These are phyloP conservation scores for Ensete ventricosum DNA, from an alignment of 176 grass and related monocot genomes.

Conservation along the genomic window DNA sequence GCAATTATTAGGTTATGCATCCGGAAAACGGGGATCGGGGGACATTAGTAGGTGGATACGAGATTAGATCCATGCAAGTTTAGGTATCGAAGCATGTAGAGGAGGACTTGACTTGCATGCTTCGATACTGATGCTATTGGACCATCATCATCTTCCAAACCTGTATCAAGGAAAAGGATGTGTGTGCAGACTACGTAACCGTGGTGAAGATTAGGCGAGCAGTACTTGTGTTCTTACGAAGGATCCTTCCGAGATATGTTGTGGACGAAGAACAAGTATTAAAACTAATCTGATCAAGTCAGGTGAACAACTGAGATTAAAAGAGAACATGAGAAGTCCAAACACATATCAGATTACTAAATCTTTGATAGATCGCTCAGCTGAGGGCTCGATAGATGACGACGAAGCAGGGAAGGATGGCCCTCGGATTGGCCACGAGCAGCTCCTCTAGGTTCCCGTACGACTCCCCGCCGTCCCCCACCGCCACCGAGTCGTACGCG, in stretches of 20 bases:
- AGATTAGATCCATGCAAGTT: too few relatives aligned
- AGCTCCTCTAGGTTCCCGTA: constrained; percentile 80
- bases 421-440: constrained; percentile 81
- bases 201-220: too few relatives aligned
- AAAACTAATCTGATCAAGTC: too few relatives aligned
- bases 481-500: constrained; percentile 67
- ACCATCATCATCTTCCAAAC: background rate
- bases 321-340: too few relatives aligned
- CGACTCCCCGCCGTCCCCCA: constrained; percentile 28
- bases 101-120: too few relatives aligned
- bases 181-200: background rate
- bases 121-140: too few relatives aligned
- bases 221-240: too few relatives aligned
- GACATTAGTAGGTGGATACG: background rate
- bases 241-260: too few relatives aligned
- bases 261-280: too few relatives aligned
- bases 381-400: constrained; percentile 65
- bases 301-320: too few relatives aligned
- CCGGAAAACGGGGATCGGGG: background rate
- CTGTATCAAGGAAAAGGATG: background rate
- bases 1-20: background rate
- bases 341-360: too few relatives aligned
- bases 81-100: too few relatives aligned
- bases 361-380: background rate
- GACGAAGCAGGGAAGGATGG: constrained; percentile 93